Base-by-base conservation (phyloP, 768 basidiomycete species). In the Suillus sp. region DNA sequence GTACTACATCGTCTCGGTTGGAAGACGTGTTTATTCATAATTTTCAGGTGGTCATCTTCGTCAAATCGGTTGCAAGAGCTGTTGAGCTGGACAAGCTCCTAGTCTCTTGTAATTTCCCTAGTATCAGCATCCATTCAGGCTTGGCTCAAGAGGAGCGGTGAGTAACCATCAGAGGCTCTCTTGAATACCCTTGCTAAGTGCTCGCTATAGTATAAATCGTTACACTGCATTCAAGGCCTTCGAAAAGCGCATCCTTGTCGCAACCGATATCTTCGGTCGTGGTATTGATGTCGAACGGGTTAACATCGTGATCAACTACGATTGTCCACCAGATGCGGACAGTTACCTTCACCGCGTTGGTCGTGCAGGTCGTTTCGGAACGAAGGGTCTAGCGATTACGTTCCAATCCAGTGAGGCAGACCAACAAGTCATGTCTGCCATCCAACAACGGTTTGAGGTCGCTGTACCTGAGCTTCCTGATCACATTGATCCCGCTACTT, bases 261-360 rank as follows among this genome's bases (percentile, higher is more conserved):
- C 96, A 22, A 99, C 97, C 22, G 97, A 99, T 76, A 99, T 99
- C 68, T 99, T 99, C 65, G 97, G 97, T 64, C 93, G 97, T 76
- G 97, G 96, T 68, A 99, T 99, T 67, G 97, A 99, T 80, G 96
- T 99, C 25, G 97, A 99, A 76, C 95, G 97, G 65, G 97, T 99
- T 70, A 99, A 99, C 79, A 98, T 99, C 63, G 97, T 99, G 58
- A 86, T 99, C 81, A 99, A 99, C 78, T 99, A 99, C 74, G 97
- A 99, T 72, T 95, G 92, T 66, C 95, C 97, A 45, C 87, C 91
- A 43, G 97, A 99, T 70, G 96, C 97, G 25, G 97, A 99, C 79
- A 96, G 93, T 66, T 99, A 99, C 76, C 85, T 99, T 51, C 97
- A 99, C 77, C 92, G 97, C 78, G 97, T 99, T 64, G 97, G 95